Conservation (phyloP, 2,329 filamentous ascomycete species). For the Arthrobotrys sinensis region DNA sequence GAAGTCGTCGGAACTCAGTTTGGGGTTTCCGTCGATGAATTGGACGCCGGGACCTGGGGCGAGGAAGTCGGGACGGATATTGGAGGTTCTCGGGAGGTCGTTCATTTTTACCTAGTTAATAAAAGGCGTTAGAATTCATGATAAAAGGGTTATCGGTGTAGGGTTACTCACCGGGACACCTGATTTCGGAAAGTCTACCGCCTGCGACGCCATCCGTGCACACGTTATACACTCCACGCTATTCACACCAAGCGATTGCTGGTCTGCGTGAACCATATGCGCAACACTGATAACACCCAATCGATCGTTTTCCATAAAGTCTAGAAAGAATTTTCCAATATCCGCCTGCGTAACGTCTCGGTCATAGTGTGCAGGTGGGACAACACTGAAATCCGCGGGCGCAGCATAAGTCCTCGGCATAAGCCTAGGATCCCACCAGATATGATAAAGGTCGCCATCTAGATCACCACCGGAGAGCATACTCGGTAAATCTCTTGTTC, state of each 20-base stretch:
- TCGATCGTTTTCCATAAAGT: conserved; percentile 79
- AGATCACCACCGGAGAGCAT: conserved; percentile 85
- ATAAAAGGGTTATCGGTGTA: conserved; percentile 65
- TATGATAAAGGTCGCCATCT: conserved; percentile 85
- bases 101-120: conserved; percentile 54
- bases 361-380: conserved; percentile 72
- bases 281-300: conserved; percentile 77
- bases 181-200: conserved; percentile 83
- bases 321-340: conserved; percentile 85
- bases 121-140: conserved; percentile 66
- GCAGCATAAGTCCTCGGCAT: conserved; percentile 69
- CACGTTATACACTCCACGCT: conserved; percentile 72
- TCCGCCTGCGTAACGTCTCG: conserved; percentile 75
- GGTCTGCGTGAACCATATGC: conserved; percentile 78
- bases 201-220: conserved; percentile 78
- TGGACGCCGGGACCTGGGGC: conserved; percentile 62
- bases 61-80: conserved; percentile 63
- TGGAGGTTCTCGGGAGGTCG: conserved; percentile 54
- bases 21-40: conserved; percentile 24
- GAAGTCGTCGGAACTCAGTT: conserved; percentile 69
- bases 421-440: conserved; percentile 79
- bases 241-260: conserved; percentile 71
- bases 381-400: conserved; percentile 73
- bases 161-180: conserved; percentile 72
- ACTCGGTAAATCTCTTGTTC: conserved; percentile 81